These are phyloP conservation scores for Saccharomyces hybrid DNA, from an alignment of 1,139 yeast genomes.

Conservation along the genomic window DNA sequence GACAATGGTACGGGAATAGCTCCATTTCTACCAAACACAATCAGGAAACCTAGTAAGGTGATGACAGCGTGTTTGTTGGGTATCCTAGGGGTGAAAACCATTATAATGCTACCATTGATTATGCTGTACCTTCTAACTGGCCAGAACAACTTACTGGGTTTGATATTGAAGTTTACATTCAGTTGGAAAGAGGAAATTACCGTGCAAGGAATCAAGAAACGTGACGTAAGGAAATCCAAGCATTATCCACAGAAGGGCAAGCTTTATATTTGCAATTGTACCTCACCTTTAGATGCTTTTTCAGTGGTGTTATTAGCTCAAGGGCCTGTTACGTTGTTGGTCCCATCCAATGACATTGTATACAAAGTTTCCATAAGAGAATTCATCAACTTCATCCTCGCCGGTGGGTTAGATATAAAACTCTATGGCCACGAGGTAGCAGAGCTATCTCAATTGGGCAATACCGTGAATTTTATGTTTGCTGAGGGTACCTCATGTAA, in stretches of 20 bases:
- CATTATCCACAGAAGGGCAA: conserved; percentile 40
- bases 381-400: conserved; percentile 33
- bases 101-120: conserved; percentile 11
- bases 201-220: conserved; percentile 46
- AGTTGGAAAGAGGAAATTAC: conserved; percentile 32
- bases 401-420: conserved; percentile 18
- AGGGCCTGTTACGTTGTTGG: conserved; percentile 35
- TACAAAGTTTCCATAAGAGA: conserved; percentile 34
- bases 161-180: conserved; percentile 22
- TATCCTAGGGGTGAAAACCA: conserved; percentile 17
- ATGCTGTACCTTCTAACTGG: conserved; percentile 1
- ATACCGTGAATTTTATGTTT: conserved; percentile 42
- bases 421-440: conserved; percentile 14
- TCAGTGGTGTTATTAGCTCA: conserved; percentile 32
- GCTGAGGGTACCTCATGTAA: conserved; percentile 68
- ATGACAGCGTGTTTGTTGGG: conserved; percentile 13
- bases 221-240: conserved; percentile 33
- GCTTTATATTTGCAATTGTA: conserved; percentile 44
- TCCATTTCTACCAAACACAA: conserved; percentile 53
- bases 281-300: conserved; percentile 49
- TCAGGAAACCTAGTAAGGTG: conserved; percentile 13
- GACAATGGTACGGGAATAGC: conserved; percentile 80
- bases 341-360: conserved; percentile 41
- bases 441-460: conserved; percentile 17
- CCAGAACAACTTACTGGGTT: conserved; percentile 11